Evolutionary conservation across 2,329 filamentous ascomycete genomes (phyloP), one percentile per base, ranked within the genome.

Genomic region (Hypoxylon sp.): DNA sequence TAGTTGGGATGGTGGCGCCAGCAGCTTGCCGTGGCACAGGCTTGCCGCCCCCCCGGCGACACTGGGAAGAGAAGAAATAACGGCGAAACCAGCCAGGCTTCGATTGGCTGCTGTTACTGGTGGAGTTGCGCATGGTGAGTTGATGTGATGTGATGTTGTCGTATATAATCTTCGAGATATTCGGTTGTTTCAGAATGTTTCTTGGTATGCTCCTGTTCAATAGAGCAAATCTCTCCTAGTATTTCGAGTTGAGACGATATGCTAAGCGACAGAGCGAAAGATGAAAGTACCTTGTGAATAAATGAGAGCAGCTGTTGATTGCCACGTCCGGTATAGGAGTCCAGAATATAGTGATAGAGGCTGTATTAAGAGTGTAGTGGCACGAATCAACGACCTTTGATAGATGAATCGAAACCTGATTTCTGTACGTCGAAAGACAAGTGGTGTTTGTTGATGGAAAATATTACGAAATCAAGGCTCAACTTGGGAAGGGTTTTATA

Each of bases 71-170:
- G n/a, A 11, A 31, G 27, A n/a, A 32, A 15, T 17, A 13, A 0
- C 48, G 7, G 29, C 53, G 13, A 3, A 47, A 3, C 42, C 46
- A 42, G 31, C 47, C 8, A 17, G 21, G 19, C 15, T 42, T 42
- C 11, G 32, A 13, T 35, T 37, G 31, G 47, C 21, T 39, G 17
- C 50, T 51, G 21, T 37, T 7, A 32, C 55, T 32, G 50, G 15
- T 48, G 35, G 32, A n/a, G 42, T 52, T 35, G 27, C 31, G n/a
- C 59, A 55, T 62, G 51, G 21, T 47, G 24, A 27, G 24, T 27
- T 27, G 24, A 3, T 27, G 24, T 27, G 24, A 27, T 27, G 24
- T 27, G 47, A 46, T 19, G 21, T 46, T 24, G 57, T 27, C 17
- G 48, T 17, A 17, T 44, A 44, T 44, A 39, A 11, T 1, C 4